These are phyloP conservation scores for Neurospora crassa DNA, from an alignment of 2,329 filamentous ascomycete genomes.

Conservation along the genomic window DNA sequence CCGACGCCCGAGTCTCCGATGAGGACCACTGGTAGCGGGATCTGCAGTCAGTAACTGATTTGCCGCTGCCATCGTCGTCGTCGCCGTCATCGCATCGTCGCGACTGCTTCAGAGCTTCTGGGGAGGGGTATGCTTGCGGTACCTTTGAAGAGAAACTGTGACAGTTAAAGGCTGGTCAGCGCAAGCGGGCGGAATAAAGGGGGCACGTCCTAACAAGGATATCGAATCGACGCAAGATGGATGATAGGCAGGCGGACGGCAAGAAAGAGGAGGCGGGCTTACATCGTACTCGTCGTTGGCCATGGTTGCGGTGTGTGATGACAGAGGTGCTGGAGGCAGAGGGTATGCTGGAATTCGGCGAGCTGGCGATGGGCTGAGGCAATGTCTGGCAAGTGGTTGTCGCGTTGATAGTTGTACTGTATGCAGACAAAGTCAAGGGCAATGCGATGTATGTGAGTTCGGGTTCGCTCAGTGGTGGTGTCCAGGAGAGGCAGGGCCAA, in stretches of 20 bases:
- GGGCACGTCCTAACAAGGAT: constrained; percentile 15
- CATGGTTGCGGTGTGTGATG: constrained; percentile 51
- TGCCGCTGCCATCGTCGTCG: constrained; percentile 1
- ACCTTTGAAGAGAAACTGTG: constrained; percentile 99
- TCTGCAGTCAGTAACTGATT: constrained; percentile 5
- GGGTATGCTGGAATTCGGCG: constrained; percentile 8
- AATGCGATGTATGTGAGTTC: constrained; percentile 4
- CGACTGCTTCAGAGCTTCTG: constrained; percentile 1
- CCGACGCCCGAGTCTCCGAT: constrained; percentile 99
- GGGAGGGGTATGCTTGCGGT: constrained; percentile 4
- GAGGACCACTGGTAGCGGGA: constrained; percentile 63
- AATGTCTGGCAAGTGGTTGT: not conserved
- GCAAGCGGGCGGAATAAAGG: constrained; percentile 12
- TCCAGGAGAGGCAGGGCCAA: constrained; percentile 18
- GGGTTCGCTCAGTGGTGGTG: constrained; percentile 7
- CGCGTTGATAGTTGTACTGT: constrained; percentile 9
- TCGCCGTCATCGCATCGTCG: not conserved
- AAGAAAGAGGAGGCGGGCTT: constrained; percentile 33
- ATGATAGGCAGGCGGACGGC: constrained; percentile 10
- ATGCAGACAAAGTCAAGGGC: constrained; percentile 8
- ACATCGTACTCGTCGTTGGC: constrained; percentile 99
- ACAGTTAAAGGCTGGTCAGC: constrained; percentile 25
- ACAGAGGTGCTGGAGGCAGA: constrained; percentile 18
- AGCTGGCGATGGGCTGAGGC: constrained; percentile 16
- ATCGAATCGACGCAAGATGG: constrained; percentile 13